phyloP scores from a whole-genome alignment of 1,284 basidiomycete species.

The Hemileccinum hortonii region DNA sequence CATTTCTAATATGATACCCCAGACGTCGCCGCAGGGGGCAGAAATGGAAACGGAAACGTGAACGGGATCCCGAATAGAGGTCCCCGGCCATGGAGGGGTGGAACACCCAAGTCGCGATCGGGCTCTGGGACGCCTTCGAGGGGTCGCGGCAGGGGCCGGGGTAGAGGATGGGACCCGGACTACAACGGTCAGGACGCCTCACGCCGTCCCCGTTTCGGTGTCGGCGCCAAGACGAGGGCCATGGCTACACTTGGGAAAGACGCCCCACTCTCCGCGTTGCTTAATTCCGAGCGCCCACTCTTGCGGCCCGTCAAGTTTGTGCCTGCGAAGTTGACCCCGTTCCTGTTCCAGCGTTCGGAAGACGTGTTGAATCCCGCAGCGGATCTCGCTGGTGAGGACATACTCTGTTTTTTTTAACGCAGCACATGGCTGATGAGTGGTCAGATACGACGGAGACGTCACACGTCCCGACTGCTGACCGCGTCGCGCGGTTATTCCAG shows the following conservation, averaged over 20 bases:
- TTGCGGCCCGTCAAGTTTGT: slow-evolving; percentile 68
- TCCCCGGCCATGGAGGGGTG: slow-evolving; percentile 4
- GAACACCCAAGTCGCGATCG: slow-evolving; percentile 8
- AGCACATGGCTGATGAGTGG: background rate
- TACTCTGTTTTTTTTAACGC: background rate
- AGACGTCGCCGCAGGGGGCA: background rate
- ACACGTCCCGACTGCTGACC: slow-evolving; percentile 65
- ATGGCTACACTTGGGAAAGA: slow-evolving; percentile 21
- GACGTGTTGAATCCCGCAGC: slow-evolving; percentile 60
- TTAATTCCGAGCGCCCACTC: slow-evolving; percentile 58
- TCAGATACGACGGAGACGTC: slow-evolving; percentile 48
- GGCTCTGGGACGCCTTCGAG: slow-evolving; percentile 13
- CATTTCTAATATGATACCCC: background rate
- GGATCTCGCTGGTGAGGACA: slow-evolving; percentile 51
- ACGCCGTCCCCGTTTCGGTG: slow-evolving; percentile 6
- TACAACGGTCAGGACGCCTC: background rate
- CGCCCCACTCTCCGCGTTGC: slow-evolving; percentile 53
- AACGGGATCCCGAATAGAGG: slow-evolving; percentile 4
- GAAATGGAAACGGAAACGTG: background rate
- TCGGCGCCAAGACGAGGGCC: background rate
- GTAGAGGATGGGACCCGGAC: slow-evolving; percentile 15
- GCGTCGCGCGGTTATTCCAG: slow-evolving; percentile 59
- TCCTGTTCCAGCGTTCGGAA: slow-evolving; percentile 64
- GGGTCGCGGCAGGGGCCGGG: slow-evolving; percentile 21
- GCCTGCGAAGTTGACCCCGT: slow-evolving; percentile 51